These are phyloP conservation scores for Oryza punctata DNA, from an alignment of 176 grass and related monocot genomes.

Conservation along the genomic window DNA sequence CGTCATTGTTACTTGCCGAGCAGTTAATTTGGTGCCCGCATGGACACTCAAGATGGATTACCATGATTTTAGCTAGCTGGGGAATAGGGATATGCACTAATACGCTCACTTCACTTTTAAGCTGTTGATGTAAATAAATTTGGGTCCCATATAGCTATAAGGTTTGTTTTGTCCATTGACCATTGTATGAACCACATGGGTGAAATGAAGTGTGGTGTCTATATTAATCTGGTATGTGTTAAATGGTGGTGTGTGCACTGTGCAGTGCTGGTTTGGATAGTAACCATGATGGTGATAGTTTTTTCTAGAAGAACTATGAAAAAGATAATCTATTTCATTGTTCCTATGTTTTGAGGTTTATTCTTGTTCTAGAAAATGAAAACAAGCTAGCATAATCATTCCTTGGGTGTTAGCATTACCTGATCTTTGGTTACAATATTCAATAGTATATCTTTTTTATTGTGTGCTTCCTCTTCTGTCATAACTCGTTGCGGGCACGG, in stretches of 20 bases:
- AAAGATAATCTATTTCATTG: neutral
- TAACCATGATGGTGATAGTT: neutral
- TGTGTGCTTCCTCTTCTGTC: neutral
- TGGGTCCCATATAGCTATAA: neutral
- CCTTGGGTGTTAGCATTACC: neutral
- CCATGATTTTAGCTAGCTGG: neutral
- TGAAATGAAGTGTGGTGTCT: neutral
- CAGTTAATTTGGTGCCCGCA: neutral
- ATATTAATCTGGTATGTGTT: neutral
- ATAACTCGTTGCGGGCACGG: neutral
- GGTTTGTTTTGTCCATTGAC: neutral
- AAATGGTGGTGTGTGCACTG: neutral
- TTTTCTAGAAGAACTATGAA: neutral
- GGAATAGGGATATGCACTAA: neutral
- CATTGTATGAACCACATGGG: neutral
- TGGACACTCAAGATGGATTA: neutral
- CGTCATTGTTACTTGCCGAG: too few species aligned
- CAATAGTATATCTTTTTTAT: neutral
- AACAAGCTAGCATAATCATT: constrained; percentile 1
- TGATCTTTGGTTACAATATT: neutral
- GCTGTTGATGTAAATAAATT: neutral
- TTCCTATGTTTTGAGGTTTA: neutral
- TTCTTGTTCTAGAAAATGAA: constrained; percentile 23
- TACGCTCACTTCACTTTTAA: neutral
- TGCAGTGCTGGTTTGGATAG: neutral